phyloP scores from a whole-genome alignment of 2,329 filamentous ascomycete species.

The Akanthomyces lecanii region DNA sequence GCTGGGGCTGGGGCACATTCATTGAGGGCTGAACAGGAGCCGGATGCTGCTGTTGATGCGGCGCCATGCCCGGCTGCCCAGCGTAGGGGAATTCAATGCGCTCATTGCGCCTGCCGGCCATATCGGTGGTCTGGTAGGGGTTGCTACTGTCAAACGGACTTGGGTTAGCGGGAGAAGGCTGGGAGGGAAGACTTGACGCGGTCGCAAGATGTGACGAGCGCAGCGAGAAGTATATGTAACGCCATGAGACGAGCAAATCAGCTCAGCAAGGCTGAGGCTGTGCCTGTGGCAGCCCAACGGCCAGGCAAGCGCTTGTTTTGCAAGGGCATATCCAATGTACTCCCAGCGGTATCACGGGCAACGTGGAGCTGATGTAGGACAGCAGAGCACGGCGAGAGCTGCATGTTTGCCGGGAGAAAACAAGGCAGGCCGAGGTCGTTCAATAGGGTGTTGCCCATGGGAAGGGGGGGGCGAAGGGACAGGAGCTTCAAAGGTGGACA shows the following conservation, averaged over 20 bases:
- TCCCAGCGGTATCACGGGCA: neutral
- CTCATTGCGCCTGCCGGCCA: constrained; percentile 39
- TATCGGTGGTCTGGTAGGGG: constrained; percentile 45
- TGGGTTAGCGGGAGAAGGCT: neutral
- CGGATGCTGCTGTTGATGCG: constrained; percentile 33
- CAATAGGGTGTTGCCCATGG: neutral
- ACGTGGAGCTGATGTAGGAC: constrained; percentile 4
- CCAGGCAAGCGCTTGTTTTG: neutral
- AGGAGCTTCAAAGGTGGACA: constrained; percentile 12
- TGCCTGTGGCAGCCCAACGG: neutral
- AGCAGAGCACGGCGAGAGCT: neutral
- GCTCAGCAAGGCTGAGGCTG: neutral
- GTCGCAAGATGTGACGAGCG: neutral
- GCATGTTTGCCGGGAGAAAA: constrained; percentile 13
- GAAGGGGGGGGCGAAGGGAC: neutral
- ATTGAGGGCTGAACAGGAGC: constrained; percentile 40
- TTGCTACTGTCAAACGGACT: constrained; percentile 32
- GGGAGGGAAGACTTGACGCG: neutral
- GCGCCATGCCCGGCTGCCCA: constrained; percentile 36
- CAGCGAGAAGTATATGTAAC: constrained; percentile 4
- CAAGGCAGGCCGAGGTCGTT: constrained; percentile 1
- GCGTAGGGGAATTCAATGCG: constrained; percentile 42
- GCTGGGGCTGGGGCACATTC: constrained; percentile 34
- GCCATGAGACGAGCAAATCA: neutral
- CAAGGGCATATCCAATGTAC: neutral